Evolutionary conservation across 306 rosid genomes (phyloP).

Genomic region (Sphenostylis stenocarpa): DNA sequence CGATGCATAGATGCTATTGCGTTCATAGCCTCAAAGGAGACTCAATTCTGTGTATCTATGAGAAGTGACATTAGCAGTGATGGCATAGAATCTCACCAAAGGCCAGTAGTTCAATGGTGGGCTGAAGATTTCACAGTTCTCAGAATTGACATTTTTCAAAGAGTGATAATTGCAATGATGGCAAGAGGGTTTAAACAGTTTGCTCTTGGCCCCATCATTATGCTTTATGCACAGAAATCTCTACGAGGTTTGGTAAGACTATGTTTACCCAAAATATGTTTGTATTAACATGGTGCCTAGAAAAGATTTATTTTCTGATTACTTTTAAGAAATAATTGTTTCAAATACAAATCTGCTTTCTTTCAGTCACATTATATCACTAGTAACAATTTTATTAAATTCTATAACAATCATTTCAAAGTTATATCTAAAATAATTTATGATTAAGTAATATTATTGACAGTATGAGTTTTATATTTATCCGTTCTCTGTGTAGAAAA

Average conservation of each 20-base stretch:
- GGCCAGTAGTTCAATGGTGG: slow-evolving; percentile 85
- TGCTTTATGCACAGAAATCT: slow-evolving; percentile 93
- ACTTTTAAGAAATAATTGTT: not conserved
- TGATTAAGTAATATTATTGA: not conserved
- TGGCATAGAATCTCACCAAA: slow-evolving; percentile 43
- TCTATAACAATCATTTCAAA: not conserved
- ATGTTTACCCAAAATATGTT: slow-evolving; percentile 18
- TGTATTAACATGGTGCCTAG: not conserved
- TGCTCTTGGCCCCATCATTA: slow-evolving; percentile 77
- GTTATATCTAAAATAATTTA: not conserved
- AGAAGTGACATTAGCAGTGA: slow-evolving; percentile 46
- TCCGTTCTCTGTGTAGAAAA: too few species aligned
- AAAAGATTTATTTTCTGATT: not conserved
- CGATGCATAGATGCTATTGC: slow-evolving; percentile 81
- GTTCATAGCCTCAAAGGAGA: slow-evolving; percentile 64
- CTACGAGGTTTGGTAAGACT: slow-evolving; percentile 89
- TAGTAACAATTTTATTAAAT: not conserved
- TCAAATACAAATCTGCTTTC: not conserved
- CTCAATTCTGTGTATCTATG: slow-evolving; percentile 51
- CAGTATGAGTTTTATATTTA: too few species aligned
- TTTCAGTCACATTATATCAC: not conserved
- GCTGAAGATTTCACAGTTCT: slow-evolving; percentile 83
- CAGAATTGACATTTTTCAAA: slow-evolving; percentile 80
- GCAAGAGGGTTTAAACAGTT: slow-evolving; percentile 80
- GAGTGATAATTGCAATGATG: slow-evolving; percentile 82